Percentiles rank a stretch among this genome's conserved stretches.
Evolutionary conservation across 2,329 filamentous ascomycete species (phyloP).

Genomic region (Scolecobasidium constrictum): DNA sequence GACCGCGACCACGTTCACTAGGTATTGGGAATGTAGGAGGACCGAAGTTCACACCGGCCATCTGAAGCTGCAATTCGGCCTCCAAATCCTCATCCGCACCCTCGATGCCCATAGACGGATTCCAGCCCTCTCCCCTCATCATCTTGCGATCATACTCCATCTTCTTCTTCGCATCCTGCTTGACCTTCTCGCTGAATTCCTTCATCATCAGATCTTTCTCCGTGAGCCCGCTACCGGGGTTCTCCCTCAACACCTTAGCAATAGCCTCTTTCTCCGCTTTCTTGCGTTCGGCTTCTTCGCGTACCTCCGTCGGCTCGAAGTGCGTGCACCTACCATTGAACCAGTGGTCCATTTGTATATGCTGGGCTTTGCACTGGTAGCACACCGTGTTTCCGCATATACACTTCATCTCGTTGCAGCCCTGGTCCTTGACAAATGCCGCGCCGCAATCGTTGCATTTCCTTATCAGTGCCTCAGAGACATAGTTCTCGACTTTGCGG

Average conservation of each 20-base stretch:
- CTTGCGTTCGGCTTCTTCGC: neutral
- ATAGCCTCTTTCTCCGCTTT: neutral
- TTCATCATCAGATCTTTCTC: neutral
- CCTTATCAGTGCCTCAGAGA: neutral
- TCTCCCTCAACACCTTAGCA: neutral
- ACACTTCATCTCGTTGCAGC: neutral
- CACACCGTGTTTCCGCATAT: neutral
- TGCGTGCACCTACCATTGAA: neutral
- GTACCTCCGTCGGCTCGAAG: neutral
- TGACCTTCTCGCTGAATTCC: neutral
- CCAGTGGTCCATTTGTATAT: neutral
- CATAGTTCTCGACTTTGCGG: neutral
- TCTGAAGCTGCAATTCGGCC: neutral
- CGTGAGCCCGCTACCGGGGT: neutral
- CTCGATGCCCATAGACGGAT: neutral
- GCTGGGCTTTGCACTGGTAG: neutral
- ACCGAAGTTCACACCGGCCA: neutral
- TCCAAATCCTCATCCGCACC: neutral
- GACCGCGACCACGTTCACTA: no score
- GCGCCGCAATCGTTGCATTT: neutral
- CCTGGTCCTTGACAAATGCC: neutral
- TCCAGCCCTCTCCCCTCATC: neutral
- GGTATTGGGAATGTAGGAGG: no score
- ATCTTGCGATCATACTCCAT: neutral
- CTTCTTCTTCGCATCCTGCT: neutral